These are phyloP conservation scores for Pythium rhizo-oryzae DNA, from an alignment of 352 stramenopile genomes.

Conservation along the genomic window DNA sequence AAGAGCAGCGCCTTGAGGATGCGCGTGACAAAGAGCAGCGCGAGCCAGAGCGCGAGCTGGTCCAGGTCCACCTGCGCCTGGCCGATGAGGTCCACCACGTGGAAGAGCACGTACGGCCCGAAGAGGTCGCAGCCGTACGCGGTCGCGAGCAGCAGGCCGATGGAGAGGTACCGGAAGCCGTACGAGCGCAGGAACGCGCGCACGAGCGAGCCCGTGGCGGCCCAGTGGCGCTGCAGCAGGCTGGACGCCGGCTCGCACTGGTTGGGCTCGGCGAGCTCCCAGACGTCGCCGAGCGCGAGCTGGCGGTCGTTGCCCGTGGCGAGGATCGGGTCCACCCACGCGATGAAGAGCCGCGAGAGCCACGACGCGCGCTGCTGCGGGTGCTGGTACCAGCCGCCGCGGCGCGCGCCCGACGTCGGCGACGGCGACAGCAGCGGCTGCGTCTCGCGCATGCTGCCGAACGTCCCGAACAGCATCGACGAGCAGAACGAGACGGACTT, in stretches of 20 bases:
- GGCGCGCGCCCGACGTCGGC: neutral
- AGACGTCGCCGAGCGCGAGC: slow-evolving; percentile 62
- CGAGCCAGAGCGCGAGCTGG: slow-evolving; percentile 62
- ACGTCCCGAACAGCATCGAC: slow-evolving; percentile 32
- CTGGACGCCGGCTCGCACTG: slow-evolving; percentile 51
- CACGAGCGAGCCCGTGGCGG: slow-evolving; percentile 51
- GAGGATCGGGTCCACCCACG: slow-evolving; percentile 36
- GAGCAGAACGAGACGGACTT: neutral
- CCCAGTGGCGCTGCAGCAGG: slow-evolving; percentile 60
- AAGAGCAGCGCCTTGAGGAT: slow-evolving; percentile 69
- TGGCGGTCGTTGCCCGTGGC: slow-evolving; percentile 33
- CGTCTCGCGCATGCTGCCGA: slow-evolving; percentile 25
- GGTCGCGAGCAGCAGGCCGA: slow-evolving; percentile 44
- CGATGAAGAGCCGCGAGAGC: slow-evolving; percentile 36
- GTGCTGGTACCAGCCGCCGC: slow-evolving; percentile 27
- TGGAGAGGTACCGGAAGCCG: slow-evolving; percentile 45
- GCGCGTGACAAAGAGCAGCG: slow-evolving; percentile 54
- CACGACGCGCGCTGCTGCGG: slow-evolving; percentile 36
- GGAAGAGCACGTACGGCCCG: slow-evolving; percentile 65
- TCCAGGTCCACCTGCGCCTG: slow-evolving; percentile 31
- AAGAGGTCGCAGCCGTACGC: slow-evolving; percentile 60
- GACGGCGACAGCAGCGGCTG: slow-evolving; percentile 25
- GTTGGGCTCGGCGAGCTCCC: slow-evolving; percentile 48
- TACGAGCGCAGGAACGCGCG: slow-evolving; percentile 57
- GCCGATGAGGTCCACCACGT: slow-evolving; percentile 52